These are phyloP conservation scores for Trichophyton simii DNA, from an alignment of 2,329 filamentous ascomycete species.

Conservation along the genomic window DNA sequence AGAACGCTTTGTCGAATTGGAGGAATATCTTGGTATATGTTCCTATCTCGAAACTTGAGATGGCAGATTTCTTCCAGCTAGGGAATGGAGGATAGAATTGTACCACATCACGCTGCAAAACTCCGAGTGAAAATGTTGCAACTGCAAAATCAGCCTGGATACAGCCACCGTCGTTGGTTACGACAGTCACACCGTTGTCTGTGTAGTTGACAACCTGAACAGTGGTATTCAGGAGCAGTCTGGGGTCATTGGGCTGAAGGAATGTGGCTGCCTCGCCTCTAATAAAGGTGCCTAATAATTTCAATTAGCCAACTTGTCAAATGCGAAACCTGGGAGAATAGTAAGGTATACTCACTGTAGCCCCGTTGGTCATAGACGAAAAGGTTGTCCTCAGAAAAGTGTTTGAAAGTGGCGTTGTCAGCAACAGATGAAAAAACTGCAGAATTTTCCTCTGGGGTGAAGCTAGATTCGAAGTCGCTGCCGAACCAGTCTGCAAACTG, in stretches of 20 bases:
- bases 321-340: not conserved
- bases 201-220: slow-evolving; percentile 45
- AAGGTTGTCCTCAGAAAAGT: slow-evolving; percentile 50
- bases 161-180: slow-evolving; percentile 43
- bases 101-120: slow-evolving; percentile 50
- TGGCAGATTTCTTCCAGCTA: slow-evolving; percentile 53
- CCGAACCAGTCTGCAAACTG: slow-evolving; percentile 52
- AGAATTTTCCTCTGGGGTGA: slow-evolving; percentile 44
- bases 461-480: slow-evolving; percentile 49
- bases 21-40: slow-evolving; percentile 50
- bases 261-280: slow-evolving; percentile 47
- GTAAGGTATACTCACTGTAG: slow-evolving; percentile 32
- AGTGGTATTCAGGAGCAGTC: slow-evolving; percentile 46
- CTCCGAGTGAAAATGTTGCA: slow-evolving; percentile 55
- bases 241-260: slow-evolving; percentile 41
- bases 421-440: slow-evolving; percentile 45
- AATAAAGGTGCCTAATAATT: slow-evolving; percentile 33
- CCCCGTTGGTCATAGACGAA: slow-evolving; percentile 50
- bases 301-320: not conserved
- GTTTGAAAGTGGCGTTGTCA: slow-evolving; percentile 50
- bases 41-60: slow-evolving; percentile 54
- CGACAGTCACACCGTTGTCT: slow-evolving; percentile 41
- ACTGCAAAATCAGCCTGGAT: slow-evolving; percentile 51
- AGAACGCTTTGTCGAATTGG: slow-evolving; percentile 56
- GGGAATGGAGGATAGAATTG: slow-evolving; percentile 45